These are phyloP conservation scores for Kwoniella sp. DNA, from an alignment of 768 basidiomycete genomes.

Conservation along the genomic window DNA sequence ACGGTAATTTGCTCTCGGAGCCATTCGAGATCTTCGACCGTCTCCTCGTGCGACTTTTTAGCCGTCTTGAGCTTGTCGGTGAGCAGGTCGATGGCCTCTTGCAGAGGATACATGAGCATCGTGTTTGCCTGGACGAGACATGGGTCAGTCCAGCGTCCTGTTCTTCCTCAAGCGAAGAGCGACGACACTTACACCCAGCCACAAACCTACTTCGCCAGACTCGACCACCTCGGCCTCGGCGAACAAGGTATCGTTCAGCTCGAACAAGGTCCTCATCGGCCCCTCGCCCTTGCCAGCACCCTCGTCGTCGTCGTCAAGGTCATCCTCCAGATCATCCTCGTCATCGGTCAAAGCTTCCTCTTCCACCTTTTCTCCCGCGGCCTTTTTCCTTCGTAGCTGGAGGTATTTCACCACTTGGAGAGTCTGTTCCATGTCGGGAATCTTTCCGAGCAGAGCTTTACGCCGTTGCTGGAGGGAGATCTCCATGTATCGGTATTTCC, in stretches of 20 bases:
- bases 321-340: slow-evolving; percentile 57
- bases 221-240: slow-evolving; percentile 85
- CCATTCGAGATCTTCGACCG: slow-evolving; percentile 85
- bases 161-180: background rate
- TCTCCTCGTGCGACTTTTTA: slow-evolving; percentile 61
- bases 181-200: slow-evolving; percentile 74
- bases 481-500: slow-evolving; percentile 99
- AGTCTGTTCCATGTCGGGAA: slow-evolving; percentile 92
- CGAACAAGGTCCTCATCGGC: slow-evolving; percentile 77
- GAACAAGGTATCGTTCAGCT: slow-evolving; percentile 90
- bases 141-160: background rate
- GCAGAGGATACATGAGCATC: slow-evolving; percentile 88
- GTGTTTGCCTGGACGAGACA: slow-evolving; percentile 71
- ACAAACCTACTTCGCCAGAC: slow-evolving; percentile 83
- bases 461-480: slow-evolving; percentile 72
- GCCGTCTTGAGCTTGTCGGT: slow-evolving; percentile 70
- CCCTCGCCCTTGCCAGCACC: slow-evolving; percentile 49
- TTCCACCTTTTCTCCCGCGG: slow-evolving; percentile 46
- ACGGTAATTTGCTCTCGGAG: slow-evolving; percentile 90
- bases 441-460: slow-evolving; percentile 80
- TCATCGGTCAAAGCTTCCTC: slow-evolving; percentile 28
- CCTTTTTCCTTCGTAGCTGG: slow-evolving; percentile 64
- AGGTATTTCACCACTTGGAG: slow-evolving; percentile 81
- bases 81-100: slow-evolving; percentile 69
- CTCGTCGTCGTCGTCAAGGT: slow-evolving; percentile 53